Percentiles rank a stretch among this genome's conserved stretches.
These are phyloP conservation scores for Pilaira anomala DNA, from an alignment of 192 early-diverging fungal genomes.

Conservation along the genomic window DNA sequence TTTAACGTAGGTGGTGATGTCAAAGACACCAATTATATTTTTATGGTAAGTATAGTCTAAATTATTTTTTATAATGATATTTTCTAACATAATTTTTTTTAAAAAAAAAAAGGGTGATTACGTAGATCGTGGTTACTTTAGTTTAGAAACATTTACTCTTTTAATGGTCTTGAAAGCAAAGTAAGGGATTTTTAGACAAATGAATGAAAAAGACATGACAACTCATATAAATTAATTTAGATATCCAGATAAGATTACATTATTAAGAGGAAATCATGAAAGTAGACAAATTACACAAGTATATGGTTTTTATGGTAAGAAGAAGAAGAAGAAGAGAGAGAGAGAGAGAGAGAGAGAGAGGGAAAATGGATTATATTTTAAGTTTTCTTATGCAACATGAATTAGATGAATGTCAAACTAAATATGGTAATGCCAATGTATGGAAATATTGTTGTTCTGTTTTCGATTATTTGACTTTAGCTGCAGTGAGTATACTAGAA, in stretches of 20 bases:
- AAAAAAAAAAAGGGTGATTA: too few species aligned
- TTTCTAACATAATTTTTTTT: background rate
- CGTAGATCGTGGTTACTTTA: constrained; percentile 97
- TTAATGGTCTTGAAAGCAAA: constrained; percentile 91
- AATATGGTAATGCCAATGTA: constrained; percentile 93
- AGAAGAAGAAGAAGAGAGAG: background rate
- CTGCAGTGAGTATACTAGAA: constrained; percentile 62
- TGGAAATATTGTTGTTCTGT: constrained; percentile 96
- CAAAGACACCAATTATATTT: constrained; percentile 93
- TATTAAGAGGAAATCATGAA: constrained; percentile 95
- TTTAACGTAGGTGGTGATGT: constrained; percentile 95
- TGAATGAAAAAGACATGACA: too few species aligned
- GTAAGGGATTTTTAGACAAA: constrained; percentile 38
- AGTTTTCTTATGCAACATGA: background rate
- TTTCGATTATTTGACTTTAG: constrained; percentile 88
- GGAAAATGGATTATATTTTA: background rate
- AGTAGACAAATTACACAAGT: constrained; percentile 94
- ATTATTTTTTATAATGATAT: too few species aligned
- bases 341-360: too few species aligned
- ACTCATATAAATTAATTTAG: constrained; percentile 41
- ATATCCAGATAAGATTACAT: constrained; percentile 96
- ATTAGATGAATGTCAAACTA: constrained; percentile 87
- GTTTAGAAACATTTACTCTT: constrained; percentile 92
- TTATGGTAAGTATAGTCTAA: constrained; percentile 90
- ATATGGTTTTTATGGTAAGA: constrained; percentile 86